Base-by-base conservation (phyloP, 805 yeast species). In the Candida pseudofarinosa region DNA sequence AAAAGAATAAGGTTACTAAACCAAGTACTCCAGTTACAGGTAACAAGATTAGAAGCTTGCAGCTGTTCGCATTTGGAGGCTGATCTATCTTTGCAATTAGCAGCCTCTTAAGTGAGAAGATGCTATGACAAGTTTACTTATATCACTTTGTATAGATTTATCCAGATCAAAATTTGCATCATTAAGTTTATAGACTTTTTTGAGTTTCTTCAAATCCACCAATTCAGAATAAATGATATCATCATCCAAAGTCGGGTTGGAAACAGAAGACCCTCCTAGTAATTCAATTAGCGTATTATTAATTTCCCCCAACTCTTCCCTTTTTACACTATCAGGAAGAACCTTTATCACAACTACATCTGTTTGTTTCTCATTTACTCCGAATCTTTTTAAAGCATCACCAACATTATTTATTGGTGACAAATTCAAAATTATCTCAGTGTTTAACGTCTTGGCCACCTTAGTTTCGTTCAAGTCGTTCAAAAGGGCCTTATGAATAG, bases 371-470 rank as follows among this genome's bases (percentile, higher is more conserved):
- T 73, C 75, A 40, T 79, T 77, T 14, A 87, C 71, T 8, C 96
- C 96, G 62, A 85, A 85, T 51, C 76, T 71, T 48, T 74, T 77
- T 48, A 87, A 67, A 1, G 88, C 83, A 45, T 87, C 93, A 67
- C 78, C 73, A 33, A 83, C 81, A 55, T 84, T 85, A 51, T 80
- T 81, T 5, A 79, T 73, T 1, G 91, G 88, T 1, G 89, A 79
- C 45, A 88, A 64, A 44, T 81, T 77, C 54, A 82, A 77, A 18
- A 86, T 75, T 33, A 84, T 69, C 54, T 88, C 95, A 0, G 93
- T 81, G 55, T 85, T 85, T 26, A 87, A 51, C 0, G 81, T 74
- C 50, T 75, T 80, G 7, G 95, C 82, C 49, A 81, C 74, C 69
- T 78, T 70, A 16, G 61, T 69, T 12, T 69, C 76, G 31, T 69